phyloP scores from a whole-genome alignment of 1,284 basidiomycete genomes.

The Leccinum variabile region DNA sequence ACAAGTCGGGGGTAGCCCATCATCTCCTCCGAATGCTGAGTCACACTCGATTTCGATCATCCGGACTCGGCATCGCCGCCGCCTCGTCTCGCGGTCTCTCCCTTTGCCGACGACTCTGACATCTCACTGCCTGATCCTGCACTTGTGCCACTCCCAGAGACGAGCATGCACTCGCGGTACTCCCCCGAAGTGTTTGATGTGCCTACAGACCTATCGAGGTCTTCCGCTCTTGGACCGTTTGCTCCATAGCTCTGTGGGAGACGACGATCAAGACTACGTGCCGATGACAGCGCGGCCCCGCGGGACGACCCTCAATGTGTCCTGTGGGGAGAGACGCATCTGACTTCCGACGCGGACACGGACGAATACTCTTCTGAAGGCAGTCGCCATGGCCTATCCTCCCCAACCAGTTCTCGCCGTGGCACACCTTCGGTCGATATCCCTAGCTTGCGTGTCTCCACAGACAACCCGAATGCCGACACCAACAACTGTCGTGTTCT shows the following conservation, averaged over 20 bases:
- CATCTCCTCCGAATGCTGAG: slow-evolving; percentile 13
- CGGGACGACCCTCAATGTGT: slow-evolving; percentile 85
- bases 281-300: slow-evolving; percentile 66
- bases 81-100: slow-evolving; percentile 27
- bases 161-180: slow-evolving; percentile 59
- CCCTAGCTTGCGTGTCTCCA: slow-evolving; percentile 32
- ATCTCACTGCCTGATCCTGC: slow-evolving; percentile 27
- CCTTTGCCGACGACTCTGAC: slow-evolving; percentile 32
- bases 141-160: slow-evolving; percentile 41
- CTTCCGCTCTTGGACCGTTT: slow-evolving; percentile 66
- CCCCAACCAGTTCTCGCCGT: slow-evolving; percentile 36
- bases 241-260: slow-evolving; percentile 37
- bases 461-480: slow-evolving; percentile 18
- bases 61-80: slow-evolving; percentile 18
- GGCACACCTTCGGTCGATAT: slow-evolving; percentile 35
- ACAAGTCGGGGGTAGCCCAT: slow-evolving; percentile 12
- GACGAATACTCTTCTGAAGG: slow-evolving; percentile 50
- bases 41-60: neutral
- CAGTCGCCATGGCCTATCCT: slow-evolving; percentile 50
- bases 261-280: slow-evolving; percentile 62
- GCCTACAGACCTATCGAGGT: slow-evolving; percentile 74
- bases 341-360: slow-evolving; percentile 33
- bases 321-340: slow-evolving; percentile 75
- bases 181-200: slow-evolving; percentile 77
- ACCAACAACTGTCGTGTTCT: slow-evolving; percentile 50